Conservation (phyloP, 2,329 filamentous ascomycete species). For the Trichoderma arundinaceum region DNA sequence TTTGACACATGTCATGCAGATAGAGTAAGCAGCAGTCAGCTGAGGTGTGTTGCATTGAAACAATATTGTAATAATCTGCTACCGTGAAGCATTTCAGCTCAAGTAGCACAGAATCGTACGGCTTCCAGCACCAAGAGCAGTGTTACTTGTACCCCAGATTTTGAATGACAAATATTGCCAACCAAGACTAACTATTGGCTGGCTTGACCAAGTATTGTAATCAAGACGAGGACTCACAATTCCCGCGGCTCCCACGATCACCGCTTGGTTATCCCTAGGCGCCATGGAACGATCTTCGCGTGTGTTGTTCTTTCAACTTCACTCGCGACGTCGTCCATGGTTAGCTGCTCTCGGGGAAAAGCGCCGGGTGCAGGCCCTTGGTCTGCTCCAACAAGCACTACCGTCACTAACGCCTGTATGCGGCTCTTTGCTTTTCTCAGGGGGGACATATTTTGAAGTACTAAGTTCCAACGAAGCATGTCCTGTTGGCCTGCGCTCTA, state of each 20-base stretch:
- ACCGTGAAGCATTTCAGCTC: not conserved
- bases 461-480: no score
- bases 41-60: no score
- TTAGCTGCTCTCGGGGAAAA: not conserved
- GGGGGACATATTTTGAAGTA: no score
- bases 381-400: not conserved
- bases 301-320: not conserved
- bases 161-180: slow-evolving; percentile 15
- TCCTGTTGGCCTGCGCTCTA: no score
- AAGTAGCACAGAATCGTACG: not conserved
- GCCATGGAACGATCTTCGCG: not conserved
- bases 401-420: not conserved
- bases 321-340: not conserved
- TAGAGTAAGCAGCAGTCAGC: no score
- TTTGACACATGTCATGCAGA: no score
- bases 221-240: no score
- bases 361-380: not conserved
- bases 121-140: not conserved
- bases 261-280: no score
- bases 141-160: not conserved
- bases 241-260: no score
- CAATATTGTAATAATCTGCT: not conserved
- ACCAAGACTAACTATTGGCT: not conserved
- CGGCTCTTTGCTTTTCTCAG: not conserved
- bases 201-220: no score